Evolutionary conservation across 1,284 basidiomycete genomes (phyloP), one percentile per base, ranked within the genome.

Genomic region (Microbotryum lychnidis-dioicae): DNA sequence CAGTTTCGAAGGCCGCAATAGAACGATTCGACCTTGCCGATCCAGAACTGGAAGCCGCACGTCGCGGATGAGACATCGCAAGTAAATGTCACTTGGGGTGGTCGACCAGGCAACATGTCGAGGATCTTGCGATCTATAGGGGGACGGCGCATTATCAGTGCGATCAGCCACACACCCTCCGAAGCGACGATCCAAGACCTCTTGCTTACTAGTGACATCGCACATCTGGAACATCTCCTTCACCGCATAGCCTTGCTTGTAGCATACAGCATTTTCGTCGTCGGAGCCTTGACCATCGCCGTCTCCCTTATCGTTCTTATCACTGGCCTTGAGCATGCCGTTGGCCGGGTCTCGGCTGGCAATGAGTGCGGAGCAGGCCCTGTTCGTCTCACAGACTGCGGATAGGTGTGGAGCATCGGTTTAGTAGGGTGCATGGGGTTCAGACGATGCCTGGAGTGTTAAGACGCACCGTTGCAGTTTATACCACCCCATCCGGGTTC

Each of bases 11-110:
- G 80, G 16, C 84, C 83, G 76, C 94, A 98, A 76, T 97, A 97
- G 77, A 98, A 97, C 1, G 90, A 93, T 74, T 98, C 93, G 60
- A 90, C 82, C 68, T 87, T 81, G 9, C 88, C 91, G 8, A 92
- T 91, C 93, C 93, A 98, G 79, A 98, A 98, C 76, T 97, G 91
- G 80, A 97, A 97, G 48, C 84, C 83, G 73, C 92, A 97, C 2
- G 83, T 82, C n/a, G 77, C 76, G 12, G 78, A 77, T 0, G 69
- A 65, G 0, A 74, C 74, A 55, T 75, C 83, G 76, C 92, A 97
- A 67, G 86, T 87, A 76, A 98, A 97, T 0, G 94, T 97, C 6
- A 97, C 92, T 74, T 97, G 91, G 0, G 94, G 91, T 31, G 87
- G 87, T 29, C 91, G 82, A 60, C 83, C 87, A 0, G 90, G 89